phyloP scores from a whole-genome alignment of 352 stramenopile genomes.

The Pythium brassicae region DNA sequence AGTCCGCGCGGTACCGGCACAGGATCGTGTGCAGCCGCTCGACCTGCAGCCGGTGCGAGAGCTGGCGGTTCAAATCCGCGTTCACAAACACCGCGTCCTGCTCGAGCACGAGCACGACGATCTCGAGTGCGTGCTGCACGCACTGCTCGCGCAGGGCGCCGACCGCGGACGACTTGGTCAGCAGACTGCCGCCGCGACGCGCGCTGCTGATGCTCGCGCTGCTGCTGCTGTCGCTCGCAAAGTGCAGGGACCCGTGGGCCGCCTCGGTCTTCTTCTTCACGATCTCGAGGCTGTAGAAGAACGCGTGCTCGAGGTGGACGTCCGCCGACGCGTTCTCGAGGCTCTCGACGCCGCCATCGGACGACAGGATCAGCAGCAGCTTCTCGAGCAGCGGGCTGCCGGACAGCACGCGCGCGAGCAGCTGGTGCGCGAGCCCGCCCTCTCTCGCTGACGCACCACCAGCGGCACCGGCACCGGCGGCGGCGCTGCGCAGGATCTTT shows the following conservation, averaged over 20 bases:
- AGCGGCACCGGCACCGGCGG: no score
- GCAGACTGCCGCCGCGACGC: slow-evolving; percentile 36
- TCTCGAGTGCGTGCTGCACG: slow-evolving; percentile 74
- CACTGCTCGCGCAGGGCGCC: slow-evolving; percentile 55
- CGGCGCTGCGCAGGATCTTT: slow-evolving; percentile 57
- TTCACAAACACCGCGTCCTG: slow-evolving; percentile 69
- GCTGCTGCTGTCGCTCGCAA: slow-evolving; percentile 50
- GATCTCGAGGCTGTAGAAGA: slow-evolving; percentile 81
- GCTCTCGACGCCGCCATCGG: slow-evolving; percentile 66
- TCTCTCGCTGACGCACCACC: no score
- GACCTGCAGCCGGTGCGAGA: slow-evolving; percentile 61
- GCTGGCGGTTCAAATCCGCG: slow-evolving; percentile 41
- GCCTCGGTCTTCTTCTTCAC: slow-evolving; percentile 69
- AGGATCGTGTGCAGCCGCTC: slow-evolving; percentile 79
- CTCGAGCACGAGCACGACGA: slow-evolving; percentile 70
- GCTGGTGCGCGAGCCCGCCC: slow-evolving; percentile 59
- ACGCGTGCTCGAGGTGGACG: slow-evolving; percentile 71
- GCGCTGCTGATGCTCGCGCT: slow-evolving; percentile 20
- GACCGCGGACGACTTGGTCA: slow-evolving; percentile 47
- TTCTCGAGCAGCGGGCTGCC: slow-evolving; percentile 65
- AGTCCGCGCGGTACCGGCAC: slow-evolving; percentile 59
- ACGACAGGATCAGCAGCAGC: slow-evolving; percentile 61
- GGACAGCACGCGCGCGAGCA: slow-evolving; percentile 66
- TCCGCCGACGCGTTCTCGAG: slow-evolving; percentile 69
- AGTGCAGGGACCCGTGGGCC: slow-evolving; percentile 63